A percentile compares a stretch with the other conserved stretches of the same genome.
phyloP scores from a whole-genome alignment of 345 rosid species.

The Lagerstroemia speciosa region DNA sequence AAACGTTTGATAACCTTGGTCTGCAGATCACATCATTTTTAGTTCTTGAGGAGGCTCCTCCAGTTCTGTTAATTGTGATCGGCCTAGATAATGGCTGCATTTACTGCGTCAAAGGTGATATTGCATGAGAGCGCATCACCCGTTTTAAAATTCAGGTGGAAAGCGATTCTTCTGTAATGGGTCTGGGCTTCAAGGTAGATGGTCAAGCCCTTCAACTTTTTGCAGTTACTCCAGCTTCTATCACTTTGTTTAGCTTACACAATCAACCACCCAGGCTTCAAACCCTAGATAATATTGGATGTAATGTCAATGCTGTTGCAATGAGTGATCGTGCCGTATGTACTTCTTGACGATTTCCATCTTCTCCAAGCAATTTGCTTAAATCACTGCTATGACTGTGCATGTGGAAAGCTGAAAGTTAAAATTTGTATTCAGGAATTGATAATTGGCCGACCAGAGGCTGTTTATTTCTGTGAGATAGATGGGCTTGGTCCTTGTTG shows the following conservation, averaged over 20 bases:
- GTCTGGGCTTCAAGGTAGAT: constrained; percentile 82
- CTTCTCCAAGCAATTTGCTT: constrained; percentile 6
- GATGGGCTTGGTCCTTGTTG: constrained; percentile 99
- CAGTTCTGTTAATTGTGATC: constrained; percentile 78
- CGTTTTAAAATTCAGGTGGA: constrained; percentile 83
- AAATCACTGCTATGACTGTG: background rate
- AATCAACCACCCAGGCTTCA: constrained; percentile 64
- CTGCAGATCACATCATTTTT: constrained; percentile 86
- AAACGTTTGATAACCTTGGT: constrained; percentile 7
- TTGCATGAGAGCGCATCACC: constrained; percentile 85
- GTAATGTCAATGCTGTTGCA: constrained; percentile 52
- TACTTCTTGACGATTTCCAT: background rate
- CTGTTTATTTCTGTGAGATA: constrained; percentile 89
- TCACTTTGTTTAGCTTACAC: constrained; percentile 66
- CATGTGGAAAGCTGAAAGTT: background rate
- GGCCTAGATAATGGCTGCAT: constrained; percentile 78
- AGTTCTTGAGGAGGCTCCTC: constrained; percentile 94
- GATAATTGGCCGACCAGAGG: constrained; percentile 89
- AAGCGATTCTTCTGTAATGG: constrained; percentile 43
- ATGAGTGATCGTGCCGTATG: constrained; percentile 92
- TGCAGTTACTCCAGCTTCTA: constrained; percentile 71
- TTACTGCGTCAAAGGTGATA: constrained; percentile 94
- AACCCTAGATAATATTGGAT: constrained; percentile 80
- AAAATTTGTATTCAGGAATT: constrained; percentile 51
- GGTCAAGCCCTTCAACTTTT: constrained; percentile 83